phyloP scores from a whole-genome alignment of 2,329 filamentous ascomycete species.

The Cordyceps javanica region DNA sequence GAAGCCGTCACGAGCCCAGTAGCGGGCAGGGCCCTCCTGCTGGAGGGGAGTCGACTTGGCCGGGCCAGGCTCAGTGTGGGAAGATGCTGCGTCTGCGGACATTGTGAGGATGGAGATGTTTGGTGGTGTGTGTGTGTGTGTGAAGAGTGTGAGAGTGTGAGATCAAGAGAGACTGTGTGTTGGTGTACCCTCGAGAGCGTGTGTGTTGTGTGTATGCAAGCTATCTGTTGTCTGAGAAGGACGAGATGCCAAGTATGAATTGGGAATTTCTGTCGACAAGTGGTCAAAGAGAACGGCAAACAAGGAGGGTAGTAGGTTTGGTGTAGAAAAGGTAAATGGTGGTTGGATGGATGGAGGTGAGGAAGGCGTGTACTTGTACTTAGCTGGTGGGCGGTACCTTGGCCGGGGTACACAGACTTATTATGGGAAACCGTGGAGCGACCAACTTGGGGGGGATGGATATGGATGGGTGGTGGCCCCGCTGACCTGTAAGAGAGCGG shows the following conservation, averaged over 20 bases:
- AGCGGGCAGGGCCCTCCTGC: constrained; percentile 29
- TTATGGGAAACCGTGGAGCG: background rate
- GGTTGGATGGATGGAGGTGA: background rate
- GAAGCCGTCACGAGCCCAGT: constrained; percentile 49
- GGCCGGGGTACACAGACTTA: constrained; percentile 2
- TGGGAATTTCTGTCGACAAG: background rate
- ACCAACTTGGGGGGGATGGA: background rate
- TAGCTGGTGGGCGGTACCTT: background rate
- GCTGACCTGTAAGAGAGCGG: constrained; percentile 11
- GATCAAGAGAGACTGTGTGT: background rate
- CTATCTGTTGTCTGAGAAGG: too few relatives aligned
- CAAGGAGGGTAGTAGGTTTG: background rate
- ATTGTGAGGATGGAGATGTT: constrained; percentile 3
- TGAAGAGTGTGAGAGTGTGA: background rate
- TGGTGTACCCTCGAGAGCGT: background rate
- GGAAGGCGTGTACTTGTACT: constrained; percentile 8
- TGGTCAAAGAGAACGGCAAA: background rate
- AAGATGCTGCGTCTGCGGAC: constrained; percentile 5
- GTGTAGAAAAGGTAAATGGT: background rate
- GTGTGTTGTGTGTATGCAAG: background rate
- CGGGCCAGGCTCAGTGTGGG: constrained; percentile 1
- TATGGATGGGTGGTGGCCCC: too few relatives aligned
- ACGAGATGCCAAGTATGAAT: background rate
- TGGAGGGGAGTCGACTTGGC: constrained; percentile 13
- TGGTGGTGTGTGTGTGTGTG: background rate